Evolutionary conservation across 2,329 filamentous ascomycete species (phyloP).

Genomic region (Microdochium paspali): DNA sequence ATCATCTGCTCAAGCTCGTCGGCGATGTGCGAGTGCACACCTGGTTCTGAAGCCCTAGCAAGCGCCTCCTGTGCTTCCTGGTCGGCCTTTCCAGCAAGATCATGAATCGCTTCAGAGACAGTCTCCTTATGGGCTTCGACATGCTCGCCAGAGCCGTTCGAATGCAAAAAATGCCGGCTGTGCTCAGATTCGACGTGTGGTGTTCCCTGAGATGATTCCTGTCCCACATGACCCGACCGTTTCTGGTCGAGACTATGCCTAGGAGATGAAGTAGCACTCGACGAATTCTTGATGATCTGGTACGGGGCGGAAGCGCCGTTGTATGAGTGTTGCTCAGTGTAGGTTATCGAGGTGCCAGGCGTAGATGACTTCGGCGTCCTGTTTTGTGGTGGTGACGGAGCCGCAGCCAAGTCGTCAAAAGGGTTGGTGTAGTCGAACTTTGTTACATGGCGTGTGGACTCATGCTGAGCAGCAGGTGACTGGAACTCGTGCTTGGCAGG

Average conservation of each 20-base stretch:
- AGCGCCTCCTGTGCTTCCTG: slow-evolving; percentile 56
- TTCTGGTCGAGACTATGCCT: slow-evolving; percentile 30
- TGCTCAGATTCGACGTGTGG: not conserved
- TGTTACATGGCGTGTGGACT: slow-evolving; percentile 11
- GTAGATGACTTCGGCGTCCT: slow-evolving; percentile 29
- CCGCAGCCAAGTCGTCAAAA: slow-evolving; percentile 29
- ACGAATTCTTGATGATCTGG: slow-evolving; percentile 42
- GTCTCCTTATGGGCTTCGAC: slow-evolving; percentile 43
- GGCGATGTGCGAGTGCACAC: slow-evolving; percentile 36
- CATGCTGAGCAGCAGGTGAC: slow-evolving; percentile 15
- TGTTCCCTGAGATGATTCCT: not conserved
- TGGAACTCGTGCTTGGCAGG: slow-evolving; percentile 15
- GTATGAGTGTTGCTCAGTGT: slow-evolving; percentile 15
- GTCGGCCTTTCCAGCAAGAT: slow-evolving; percentile 46
- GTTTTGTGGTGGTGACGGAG: slow-evolving; percentile 29
- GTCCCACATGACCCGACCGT: slow-evolving; percentile 6
- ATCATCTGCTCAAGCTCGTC: slow-evolving; percentile 39
- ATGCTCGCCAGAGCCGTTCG: slow-evolving; percentile 1
- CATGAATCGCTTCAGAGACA: slow-evolving; percentile 60
- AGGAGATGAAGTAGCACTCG: slow-evolving; percentile 24
- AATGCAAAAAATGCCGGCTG: not conserved
- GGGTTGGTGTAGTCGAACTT: slow-evolving; percentile 27
- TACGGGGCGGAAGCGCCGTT: slow-evolving; percentile 24
- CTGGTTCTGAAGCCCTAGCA: slow-evolving; percentile 41
- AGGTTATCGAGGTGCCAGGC: slow-evolving; percentile 15